Percentiles rank a stretch among this genome's conserved stretches.
Conservation (phyloP, 2,329 filamentous ascomycete genomes). For the Xylaria sp. region DNA sequence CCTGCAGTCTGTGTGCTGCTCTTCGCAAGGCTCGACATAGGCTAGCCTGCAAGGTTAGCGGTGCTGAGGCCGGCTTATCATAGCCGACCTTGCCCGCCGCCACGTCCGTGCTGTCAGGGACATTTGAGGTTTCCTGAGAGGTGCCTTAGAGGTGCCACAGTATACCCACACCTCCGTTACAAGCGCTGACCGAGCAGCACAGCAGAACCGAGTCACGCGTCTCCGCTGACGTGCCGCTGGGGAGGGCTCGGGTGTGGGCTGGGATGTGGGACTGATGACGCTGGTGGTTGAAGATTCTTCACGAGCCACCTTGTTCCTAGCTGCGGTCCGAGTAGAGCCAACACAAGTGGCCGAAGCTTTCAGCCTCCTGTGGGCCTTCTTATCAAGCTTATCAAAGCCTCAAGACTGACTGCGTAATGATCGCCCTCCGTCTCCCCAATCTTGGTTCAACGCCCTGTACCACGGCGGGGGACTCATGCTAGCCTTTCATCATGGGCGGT, state of each 20-base stretch:
- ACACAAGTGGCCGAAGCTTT: slow-evolving; percentile 23
- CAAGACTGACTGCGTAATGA: slow-evolving; percentile 29
- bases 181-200: slow-evolving; percentile 21
- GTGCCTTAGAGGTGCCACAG: slow-evolving; percentile 4
- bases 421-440: slow-evolving; percentile 16
- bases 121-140: slow-evolving; percentile 2
- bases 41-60: background rate
- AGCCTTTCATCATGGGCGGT: slow-evolving; percentile 1
- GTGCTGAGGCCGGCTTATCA: slow-evolving; percentile 4
- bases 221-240: slow-evolving; percentile 29
- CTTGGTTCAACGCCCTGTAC: slow-evolving; percentile 21
- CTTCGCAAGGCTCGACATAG: background rate
- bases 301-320: slow-evolving; percentile 26
- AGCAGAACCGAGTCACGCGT: slow-evolving; percentile 27
- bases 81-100: slow-evolving; percentile 13
- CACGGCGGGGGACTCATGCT: slow-evolving; percentile 1
- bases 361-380: slow-evolving; percentile 35
- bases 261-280: slow-evolving; percentile 35
- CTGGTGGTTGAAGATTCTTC: slow-evolving; percentile 34
- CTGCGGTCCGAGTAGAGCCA: background rate
- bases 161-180: slow-evolving; percentile 31
- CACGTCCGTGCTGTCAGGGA: slow-evolving; percentile 13
- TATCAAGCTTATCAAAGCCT: slow-evolving; percentile 27
- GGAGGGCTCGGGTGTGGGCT: slow-evolving; percentile 23
- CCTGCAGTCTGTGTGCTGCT: background rate